Percentiles rank a stretch among this genome's conserved stretches.
Evolutionary conservation across 179 eudicot species (phyloP).

Genomic region (Beta macrorhiza): DNA sequence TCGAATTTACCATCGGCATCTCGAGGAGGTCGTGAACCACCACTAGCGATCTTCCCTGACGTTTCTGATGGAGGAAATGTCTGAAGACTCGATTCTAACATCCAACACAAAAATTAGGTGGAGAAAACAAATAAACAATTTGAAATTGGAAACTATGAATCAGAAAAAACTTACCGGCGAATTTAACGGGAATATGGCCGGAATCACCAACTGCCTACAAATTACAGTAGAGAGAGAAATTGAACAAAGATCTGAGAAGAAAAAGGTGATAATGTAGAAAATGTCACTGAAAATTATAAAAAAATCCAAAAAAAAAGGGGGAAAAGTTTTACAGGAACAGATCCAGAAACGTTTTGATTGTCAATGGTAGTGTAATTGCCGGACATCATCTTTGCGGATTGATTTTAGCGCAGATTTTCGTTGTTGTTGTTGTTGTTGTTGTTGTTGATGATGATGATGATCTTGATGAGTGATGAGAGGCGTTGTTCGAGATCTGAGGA

Average conservation of each 20-base stretch:
- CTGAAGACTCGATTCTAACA: slow-evolving; percentile 70
- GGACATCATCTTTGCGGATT: slow-evolving; percentile 51
- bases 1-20: slow-evolving; percentile 73
- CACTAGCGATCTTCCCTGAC: slow-evolving; percentile 79
- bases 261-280: not conserved
- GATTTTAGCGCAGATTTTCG: not conserved
- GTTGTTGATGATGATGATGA: not conserved
- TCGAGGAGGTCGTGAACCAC: slow-evolving; percentile 62
- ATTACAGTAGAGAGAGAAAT: not conserved
- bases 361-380: slow-evolving; percentile 80
- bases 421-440: not conserved
- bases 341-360: slow-evolving; percentile 77
- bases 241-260: slow-evolving; percentile 24
- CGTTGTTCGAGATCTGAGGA: not conserved
- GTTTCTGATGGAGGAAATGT: slow-evolving; percentile 82
- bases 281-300: not conserved
- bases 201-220: slow-evolving; percentile 66
- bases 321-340: slow-evolving; percentile 64
- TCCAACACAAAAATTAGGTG: not conserved
- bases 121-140: not conserved
- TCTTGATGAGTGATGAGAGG: not conserved
- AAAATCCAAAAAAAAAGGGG: not conserved
- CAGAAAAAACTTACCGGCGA: slow-evolving; percentile 45
- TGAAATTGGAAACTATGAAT: not conserved
- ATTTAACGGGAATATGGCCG: slow-evolving; percentile 52